Conservation (phyloP, 345 rosid species). For the Corchorus olitorius region DNA sequence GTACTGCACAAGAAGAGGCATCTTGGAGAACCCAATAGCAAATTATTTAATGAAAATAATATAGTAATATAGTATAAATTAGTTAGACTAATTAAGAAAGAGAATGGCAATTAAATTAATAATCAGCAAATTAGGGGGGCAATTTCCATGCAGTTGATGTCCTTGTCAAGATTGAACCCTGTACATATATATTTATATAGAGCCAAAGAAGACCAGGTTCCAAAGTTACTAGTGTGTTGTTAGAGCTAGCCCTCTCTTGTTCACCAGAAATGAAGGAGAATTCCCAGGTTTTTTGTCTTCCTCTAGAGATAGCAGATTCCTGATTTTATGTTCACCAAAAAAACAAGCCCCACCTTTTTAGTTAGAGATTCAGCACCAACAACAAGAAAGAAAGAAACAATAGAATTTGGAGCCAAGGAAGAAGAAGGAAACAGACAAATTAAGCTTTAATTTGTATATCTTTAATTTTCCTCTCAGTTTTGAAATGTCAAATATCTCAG, state of each 20-base stretch:
- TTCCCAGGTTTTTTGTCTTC: slow-evolving; percentile 47
- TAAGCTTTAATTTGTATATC: background rate
- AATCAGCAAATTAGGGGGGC: slow-evolving; percentile 6
- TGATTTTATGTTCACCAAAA: slow-evolving; percentile 36
- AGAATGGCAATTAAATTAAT: slow-evolving; percentile 21
- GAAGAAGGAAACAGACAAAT: background rate
- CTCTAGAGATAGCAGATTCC: slow-evolving; percentile 34
- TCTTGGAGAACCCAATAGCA: background rate
- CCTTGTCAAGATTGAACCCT: slow-evolving; percentile 20
- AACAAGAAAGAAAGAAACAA: slow-evolving; percentile 20
- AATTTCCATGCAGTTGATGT: slow-evolving; percentile 23
- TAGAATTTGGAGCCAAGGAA: slow-evolving; percentile 14
- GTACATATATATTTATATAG: slow-evolving; percentile 35
- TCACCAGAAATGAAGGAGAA: slow-evolving; percentile 36
- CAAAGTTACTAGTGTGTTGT: slow-evolving; percentile 28
- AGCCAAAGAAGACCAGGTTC: slow-evolving; percentile 58
- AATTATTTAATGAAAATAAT: background rate
- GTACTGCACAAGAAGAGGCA: slow-evolving; percentile 6
- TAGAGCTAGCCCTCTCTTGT: slow-evolving; percentile 14
- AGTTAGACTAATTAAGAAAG: too few relatives aligned
- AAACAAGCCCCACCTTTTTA: slow-evolving; percentile 24
- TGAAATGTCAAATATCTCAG: slow-evolving; percentile 61
- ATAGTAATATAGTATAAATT: too few relatives aligned
- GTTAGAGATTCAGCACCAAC: slow-evolving; percentile 11
- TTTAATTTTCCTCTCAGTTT: background rate